Evolutionary conservation across 345 rosid genomes (phyloP).

Genomic region (Salix dunnii): DNA sequence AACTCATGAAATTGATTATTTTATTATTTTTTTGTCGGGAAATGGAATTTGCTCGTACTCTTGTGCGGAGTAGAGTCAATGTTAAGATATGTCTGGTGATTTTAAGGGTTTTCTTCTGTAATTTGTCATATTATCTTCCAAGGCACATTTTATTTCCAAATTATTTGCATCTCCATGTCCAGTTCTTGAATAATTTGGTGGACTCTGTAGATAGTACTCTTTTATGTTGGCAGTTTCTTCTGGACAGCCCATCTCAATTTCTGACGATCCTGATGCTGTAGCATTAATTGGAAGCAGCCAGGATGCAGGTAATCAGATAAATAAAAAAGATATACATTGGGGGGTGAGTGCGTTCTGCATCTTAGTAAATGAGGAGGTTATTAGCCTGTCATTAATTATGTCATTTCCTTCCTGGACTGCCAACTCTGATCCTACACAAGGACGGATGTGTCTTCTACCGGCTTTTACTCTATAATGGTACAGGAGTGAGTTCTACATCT

Average conservation of each 20-base stretch:
- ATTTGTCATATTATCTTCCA: conserved; percentile 64
- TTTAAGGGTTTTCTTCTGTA: not conserved
- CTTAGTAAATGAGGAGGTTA: not conserved
- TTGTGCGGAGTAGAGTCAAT: conserved; percentile 80
- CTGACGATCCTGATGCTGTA: conserved; percentile 83
- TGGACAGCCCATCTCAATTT: conserved; percentile 75
- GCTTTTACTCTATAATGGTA: no score
- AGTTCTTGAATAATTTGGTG: not conserved
- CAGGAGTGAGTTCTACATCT: conserved; percentile 19
- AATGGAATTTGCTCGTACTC: conserved; percentile 92
- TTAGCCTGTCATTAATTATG: no score
- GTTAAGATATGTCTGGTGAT: conserved; percentile 88
- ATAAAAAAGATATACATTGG: conserved; percentile 83
- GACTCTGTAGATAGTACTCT: conserved; percentile 1
- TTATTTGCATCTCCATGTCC: not conserved
- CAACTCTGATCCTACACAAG: no score
- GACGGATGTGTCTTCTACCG: no score
- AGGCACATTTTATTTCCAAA: conserved; percentile 43
- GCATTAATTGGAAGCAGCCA: conserved; percentile 67
- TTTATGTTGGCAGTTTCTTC: conserved; percentile 66
- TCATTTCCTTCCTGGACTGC: no score
- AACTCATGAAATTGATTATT: not conserved
- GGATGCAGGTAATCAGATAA: conserved; percentile 65
- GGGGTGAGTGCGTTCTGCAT: conserved; percentile 50
- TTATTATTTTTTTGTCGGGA: conserved; percentile 46